Evolutionary conservation across 345 rosid species (phyloP).

Genomic region (Leavenworthia alabamica): DNA sequence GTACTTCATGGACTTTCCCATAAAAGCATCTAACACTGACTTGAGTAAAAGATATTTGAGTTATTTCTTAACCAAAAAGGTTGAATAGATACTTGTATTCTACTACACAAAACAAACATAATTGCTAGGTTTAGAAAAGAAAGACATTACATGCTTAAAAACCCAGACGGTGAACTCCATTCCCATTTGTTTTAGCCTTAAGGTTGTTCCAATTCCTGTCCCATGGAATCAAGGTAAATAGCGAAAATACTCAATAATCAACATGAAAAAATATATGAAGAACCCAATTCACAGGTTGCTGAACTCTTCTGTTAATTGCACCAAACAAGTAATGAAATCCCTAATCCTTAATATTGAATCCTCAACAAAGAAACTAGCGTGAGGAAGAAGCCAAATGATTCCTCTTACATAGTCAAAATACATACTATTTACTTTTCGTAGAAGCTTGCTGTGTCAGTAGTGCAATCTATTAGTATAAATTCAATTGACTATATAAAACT

Average conservation of each 20-base stretch:
- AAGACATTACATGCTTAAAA: slow-evolving; percentile 78
- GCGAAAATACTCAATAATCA: slow-evolving; percentile 6
- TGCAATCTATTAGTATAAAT: neutral
- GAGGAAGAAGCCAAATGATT: slow-evolving; percentile 2
- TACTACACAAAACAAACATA: slow-evolving; percentile 12
- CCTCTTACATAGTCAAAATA: neutral
- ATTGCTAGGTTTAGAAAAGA: slow-evolving; percentile 10
- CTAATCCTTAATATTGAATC: neutral
- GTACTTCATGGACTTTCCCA: neutral
- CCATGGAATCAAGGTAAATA: slow-evolving; percentile 19
- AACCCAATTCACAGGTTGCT: neutral
- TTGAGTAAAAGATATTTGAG: slow-evolving; percentile 7
- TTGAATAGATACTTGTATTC: neutral
- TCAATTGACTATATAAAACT: neutral
- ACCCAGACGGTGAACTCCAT: slow-evolving; percentile 99
- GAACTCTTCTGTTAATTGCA: slow-evolving; percentile 7
- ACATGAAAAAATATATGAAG: neutral
- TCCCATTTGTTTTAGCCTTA: slow-evolving; percentile 89
- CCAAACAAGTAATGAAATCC: neutral
- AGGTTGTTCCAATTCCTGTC: slow-evolving; percentile 73
- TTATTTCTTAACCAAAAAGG: neutral
- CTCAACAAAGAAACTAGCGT: neutral
- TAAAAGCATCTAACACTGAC: slow-evolving; percentile 1
- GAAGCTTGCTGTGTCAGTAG: neutral
- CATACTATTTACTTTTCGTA: neutral